Base-by-base conservation (phyloP, 2,329 filamentous ascomycete genomes). In the Lomentospora prolificans region DNA sequence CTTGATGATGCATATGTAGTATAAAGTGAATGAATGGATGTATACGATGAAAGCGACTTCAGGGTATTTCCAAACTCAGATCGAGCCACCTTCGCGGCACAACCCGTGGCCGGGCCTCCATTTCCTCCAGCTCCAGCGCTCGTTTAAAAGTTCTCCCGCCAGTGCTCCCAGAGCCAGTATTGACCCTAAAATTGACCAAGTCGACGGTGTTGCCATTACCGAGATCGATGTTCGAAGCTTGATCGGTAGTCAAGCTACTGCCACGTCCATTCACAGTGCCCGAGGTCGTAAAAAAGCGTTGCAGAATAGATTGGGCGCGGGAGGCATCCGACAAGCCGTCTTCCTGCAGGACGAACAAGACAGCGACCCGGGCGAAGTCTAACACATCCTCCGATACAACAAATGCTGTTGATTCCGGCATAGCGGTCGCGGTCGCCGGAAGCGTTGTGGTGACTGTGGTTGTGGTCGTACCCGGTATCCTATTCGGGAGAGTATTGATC, bases 281-380 rank as follows among this genome's bases (percentile, higher is more conserved):
- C 8, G 70, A 70, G 14, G 64, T 62, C 7, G 68, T 72, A 60
- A 86, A 82, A 60, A 85, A 80, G 2, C 64, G 67, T 63, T 85
- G 78, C 10, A 86, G 69, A 3, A 67, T 64, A 6, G 67, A 69
- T 63, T 86, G 83, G 0, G 81, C 81, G 4, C 67, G 66, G 50
- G 78, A 73, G 0, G 82, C 83, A 39, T 72, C 70, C 30, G 70
- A 66, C 1, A 83, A 61, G 4, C 66, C 71, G 57, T 79, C 68
- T 60, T 82, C 69, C 62, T 86, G 81, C 2, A 86, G 69, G 25
- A 87, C 72, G 60, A 75, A 86, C 14, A 87, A 71, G 2, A 87
- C 78, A 0, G 76, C 77, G 2, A 85, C 75, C 3, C 84, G 75
- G 0, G 81, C 78, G 69, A 87, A 87, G 62, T 87, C 84, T 1